Conservation (phyloP, 805 yeast genomes). For the Cyberlindnera maritima region DNA sequence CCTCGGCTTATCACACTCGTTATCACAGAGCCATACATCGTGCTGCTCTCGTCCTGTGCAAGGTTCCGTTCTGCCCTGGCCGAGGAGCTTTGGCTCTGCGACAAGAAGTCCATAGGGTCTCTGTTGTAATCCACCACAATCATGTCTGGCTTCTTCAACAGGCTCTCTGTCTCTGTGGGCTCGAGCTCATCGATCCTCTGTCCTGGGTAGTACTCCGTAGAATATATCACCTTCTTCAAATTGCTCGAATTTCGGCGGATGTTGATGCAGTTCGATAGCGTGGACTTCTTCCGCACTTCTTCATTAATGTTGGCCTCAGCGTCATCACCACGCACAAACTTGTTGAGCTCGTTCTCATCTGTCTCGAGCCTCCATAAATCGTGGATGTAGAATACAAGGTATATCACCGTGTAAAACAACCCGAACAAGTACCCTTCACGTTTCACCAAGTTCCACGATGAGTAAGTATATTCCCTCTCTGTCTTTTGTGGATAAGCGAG, state of each 20-base stretch:
- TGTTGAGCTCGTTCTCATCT: conserved; percentile 10
- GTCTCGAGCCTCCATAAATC: conserved; percentile 29
- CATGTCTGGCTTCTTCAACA: conserved; percentile 9
- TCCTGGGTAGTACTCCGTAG: conserved; percentile 14
- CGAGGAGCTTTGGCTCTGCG: background rate
- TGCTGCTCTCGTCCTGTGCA: background rate
- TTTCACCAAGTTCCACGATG: conserved; percentile 39
- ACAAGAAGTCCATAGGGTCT: conserved; percentile 1
- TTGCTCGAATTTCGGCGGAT: conserved; percentile 31
- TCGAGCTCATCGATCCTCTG: conserved; percentile 10
- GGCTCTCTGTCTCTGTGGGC: conserved; percentile 4
- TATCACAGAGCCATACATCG: conserved; percentile 8
- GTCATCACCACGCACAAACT: conserved; percentile 12
- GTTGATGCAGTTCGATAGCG: conserved; percentile 36
- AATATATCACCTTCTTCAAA: conserved; percentile 19
- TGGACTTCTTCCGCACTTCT: conserved; percentile 30
- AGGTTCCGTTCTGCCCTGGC: background rate
- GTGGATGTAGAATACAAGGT: conserved; percentile 33
- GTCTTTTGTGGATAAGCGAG: conserved; percentile 41
- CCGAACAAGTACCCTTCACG: conserved; percentile 40
- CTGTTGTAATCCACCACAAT: conserved; percentile 4
- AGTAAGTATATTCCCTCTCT: conserved; percentile 19
- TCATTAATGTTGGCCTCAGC: conserved; percentile 16
- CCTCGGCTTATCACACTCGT: conserved; percentile 17
- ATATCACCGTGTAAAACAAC: conserved; percentile 14